Conservation (phyloP, 345 rosid genomes). For the Pistacia vera region DNA sequence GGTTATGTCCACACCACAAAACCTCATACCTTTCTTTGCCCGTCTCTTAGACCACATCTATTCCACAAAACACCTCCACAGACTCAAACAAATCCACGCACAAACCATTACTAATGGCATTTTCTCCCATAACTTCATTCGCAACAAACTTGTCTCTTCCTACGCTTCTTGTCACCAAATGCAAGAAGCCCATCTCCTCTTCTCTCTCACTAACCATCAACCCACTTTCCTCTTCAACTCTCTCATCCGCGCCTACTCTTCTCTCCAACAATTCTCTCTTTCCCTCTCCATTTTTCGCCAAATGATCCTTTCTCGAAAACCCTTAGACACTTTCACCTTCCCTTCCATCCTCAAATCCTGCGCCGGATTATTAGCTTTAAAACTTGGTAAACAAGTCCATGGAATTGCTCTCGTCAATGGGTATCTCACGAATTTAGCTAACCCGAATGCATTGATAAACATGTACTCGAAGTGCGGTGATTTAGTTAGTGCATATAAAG, state of each 20-base stretch:
- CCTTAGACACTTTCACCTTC: constrained; percentile 32
- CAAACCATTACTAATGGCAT: constrained; percentile 22
- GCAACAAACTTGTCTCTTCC: constrained; percentile 38
- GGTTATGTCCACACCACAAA: neutral
- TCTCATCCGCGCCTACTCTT: constrained; percentile 39
- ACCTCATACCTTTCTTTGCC: constrained; percentile 19
- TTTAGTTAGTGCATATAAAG: constrained; percentile 28
- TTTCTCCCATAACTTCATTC: constrained; percentile 25
- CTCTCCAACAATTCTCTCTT: constrained; percentile 26
- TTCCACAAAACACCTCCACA: constrained; percentile 20
- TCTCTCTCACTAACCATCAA: constrained; percentile 30
- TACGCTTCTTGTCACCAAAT: constrained; percentile 40
- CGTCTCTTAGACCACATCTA: constrained; percentile 25
- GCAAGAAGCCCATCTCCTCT: constrained; percentile 34
- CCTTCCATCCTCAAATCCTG: constrained; percentile 43
- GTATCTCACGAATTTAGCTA: constrained; percentile 28
- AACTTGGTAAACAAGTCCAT: constrained; percentile 37
- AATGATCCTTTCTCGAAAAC: constrained; percentile 29
- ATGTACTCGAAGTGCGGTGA: constrained; percentile 40
- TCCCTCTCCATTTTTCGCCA: constrained; percentile 35
- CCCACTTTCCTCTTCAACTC: constrained; percentile 41
- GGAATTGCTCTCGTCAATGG: constrained; percentile 27
- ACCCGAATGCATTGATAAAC: constrained; percentile 30
- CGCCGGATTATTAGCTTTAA: constrained; percentile 20
- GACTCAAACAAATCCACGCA: constrained; percentile 38